These are phyloP conservation scores for Sechiopsis laciniata DNA, from an alignment of 306 rosid species.

Conservation along the genomic window DNA sequence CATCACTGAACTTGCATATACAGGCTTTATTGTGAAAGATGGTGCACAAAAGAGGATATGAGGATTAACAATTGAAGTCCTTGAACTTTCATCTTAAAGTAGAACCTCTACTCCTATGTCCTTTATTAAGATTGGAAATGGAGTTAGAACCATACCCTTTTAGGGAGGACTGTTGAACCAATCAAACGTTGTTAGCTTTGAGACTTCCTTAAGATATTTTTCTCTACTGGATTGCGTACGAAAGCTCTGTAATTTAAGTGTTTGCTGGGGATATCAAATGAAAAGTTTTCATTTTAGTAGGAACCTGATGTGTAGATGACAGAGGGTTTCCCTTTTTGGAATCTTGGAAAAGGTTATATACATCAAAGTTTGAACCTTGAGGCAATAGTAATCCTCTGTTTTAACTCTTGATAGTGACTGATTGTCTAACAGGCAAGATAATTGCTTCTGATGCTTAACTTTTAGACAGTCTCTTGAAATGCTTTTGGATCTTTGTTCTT, in stretches of 20 bases:
- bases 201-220: neutral
- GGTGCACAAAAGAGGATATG: neutral
- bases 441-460: slow-evolving; percentile 4
- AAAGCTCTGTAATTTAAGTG: neutral
- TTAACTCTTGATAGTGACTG: neutral
- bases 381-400: neutral
- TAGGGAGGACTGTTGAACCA: neutral
- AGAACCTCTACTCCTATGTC: neutral
- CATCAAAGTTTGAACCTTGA: neutral
- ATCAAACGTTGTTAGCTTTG: neutral
- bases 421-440: neutral
- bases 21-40: neutral
- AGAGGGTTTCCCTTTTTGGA: neutral
- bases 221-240: neutral
- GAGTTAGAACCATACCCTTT: neutral
- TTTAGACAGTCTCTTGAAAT: slow-evolving; percentile 15
- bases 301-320: neutral
- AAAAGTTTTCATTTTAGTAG: neutral
- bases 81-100: slow-evolving; percentile 1
- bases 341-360: slow-evolving; percentile 3
- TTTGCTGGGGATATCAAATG: neutral
- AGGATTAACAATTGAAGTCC: neutral
- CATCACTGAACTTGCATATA: neutral
- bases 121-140: neutral
- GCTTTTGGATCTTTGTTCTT: neutral